Conservation (phyloP, 1,284 basidiomycete genomes). For the Psilocybe mexicana region DNA sequence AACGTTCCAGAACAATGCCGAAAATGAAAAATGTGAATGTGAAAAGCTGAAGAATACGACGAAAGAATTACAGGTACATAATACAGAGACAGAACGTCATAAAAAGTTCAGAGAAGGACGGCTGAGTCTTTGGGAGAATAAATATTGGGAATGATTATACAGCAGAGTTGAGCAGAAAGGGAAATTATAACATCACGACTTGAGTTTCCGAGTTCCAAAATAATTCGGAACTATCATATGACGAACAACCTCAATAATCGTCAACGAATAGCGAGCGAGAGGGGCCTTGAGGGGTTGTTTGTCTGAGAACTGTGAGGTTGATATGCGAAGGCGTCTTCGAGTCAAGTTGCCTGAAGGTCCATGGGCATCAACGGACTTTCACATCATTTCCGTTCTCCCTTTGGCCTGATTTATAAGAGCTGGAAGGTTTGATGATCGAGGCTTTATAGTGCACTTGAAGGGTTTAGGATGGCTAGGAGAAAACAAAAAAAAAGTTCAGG, state of each 20-base stretch:
- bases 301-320: not conserved
- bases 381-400: constrained; percentile 16
- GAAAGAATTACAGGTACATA: not conserved
- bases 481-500: constrained; percentile 5
- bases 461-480: constrained; percentile 38
- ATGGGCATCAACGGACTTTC: not conserved
- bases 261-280: not conserved
- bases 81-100: not conserved
- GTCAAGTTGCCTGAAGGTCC: not conserved
- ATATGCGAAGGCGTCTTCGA: not conserved
- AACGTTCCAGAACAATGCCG: constrained; percentile 21
- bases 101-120: not conserved
- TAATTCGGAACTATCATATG: no score
- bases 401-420: constrained; percentile 29
- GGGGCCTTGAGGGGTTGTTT: not conserved
- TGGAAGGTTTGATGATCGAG: constrained; percentile 22
- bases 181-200: no score
- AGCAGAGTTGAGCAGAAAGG: no score
- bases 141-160: no score
- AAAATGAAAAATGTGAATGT: constrained; percentile 1
- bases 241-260: no score
- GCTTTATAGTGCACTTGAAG: constrained; percentile 26
- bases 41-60: not conserved
- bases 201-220: no score
- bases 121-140: no score